These are phyloP conservation scores for Quercus glauca DNA, from an alignment of 306 rosid genomes.

Conservation along the genomic window DNA sequence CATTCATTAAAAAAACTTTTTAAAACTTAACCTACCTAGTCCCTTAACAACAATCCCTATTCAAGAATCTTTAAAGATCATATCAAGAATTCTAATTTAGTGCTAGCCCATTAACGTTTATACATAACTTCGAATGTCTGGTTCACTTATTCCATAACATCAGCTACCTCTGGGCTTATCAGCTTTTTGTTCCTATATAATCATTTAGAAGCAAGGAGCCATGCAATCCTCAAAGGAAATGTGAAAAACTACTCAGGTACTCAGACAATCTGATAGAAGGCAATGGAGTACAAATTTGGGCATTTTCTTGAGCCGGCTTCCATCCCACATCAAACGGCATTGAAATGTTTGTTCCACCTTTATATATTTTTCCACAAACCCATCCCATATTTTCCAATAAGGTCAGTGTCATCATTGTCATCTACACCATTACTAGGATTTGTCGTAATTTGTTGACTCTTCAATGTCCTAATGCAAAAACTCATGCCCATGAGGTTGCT, in stretches of 20 bases:
- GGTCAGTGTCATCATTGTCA: neutral
- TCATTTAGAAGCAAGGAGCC: neutral
- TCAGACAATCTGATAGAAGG: neutral
- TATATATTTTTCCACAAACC: neutral
- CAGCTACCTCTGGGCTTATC: neutral
- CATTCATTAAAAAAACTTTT: too few relatives aligned
- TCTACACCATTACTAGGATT: neutral
- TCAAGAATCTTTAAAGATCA: too few relatives aligned
- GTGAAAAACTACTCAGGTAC: neutral
- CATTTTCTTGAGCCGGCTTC: neutral
- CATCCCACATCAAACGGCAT: neutral
- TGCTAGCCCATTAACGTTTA: too few relatives aligned
- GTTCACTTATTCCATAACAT: neutral
- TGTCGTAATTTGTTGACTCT: neutral
- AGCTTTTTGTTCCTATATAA: neutral
- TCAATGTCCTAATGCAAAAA: neutral
- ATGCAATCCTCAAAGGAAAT: neutral
- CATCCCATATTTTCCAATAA: neutral
- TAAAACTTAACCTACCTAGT: too few relatives aligned
- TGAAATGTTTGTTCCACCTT: neutral
- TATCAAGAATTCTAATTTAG: too few relatives aligned
- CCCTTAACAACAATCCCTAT: too few relatives aligned
- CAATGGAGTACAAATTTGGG: neutral
- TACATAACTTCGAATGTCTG: neutral
- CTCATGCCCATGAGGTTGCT: neutral